Conservation (phyloP, 495 filamentous ascomycete species). For the Hypoxylon cercidicola region DNA sequence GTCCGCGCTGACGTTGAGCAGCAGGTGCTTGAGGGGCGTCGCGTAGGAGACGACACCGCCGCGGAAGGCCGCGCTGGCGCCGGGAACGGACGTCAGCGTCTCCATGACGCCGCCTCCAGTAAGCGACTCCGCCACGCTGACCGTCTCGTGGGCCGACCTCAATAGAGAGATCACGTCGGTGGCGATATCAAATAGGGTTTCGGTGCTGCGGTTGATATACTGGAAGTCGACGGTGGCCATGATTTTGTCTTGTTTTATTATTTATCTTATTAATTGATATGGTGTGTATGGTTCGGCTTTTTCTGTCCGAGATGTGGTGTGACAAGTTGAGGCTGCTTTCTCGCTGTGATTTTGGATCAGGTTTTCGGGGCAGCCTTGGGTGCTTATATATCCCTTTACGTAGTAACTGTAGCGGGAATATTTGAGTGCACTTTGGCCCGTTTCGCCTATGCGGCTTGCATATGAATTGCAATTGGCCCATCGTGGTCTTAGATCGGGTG, state of each 20-base stretch:
- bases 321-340: background rate
- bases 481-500: too few relatives aligned
- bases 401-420: too few relatives aligned
- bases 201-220: slow-evolving; percentile 22
- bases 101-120: slow-evolving; percentile 46
- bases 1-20: slow-evolving; percentile 40
- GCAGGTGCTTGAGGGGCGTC: slow-evolving; percentile 43
- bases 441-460: too few relatives aligned
- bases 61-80: slow-evolving; percentile 44
- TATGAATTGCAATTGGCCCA: too few relatives aligned
- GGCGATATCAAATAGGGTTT: slow-evolving; percentile 36
- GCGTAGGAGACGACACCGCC: slow-evolving; percentile 50
- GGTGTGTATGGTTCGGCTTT: background rate
- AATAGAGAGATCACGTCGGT: slow-evolving; percentile 38
- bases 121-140: slow-evolving; percentile 48
- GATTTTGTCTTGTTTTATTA: slow-evolving; percentile 3
- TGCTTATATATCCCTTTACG: background rate
- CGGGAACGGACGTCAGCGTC: slow-evolving; percentile 42
- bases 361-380: background rate
- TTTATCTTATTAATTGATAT: background rate
- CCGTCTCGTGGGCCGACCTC: slow-evolving; percentile 29
- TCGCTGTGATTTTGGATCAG: background rate
- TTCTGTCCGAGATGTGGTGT: background rate
- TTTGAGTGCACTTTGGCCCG: too few relatives aligned
- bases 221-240: slow-evolving; percentile 12